These are phyloP conservation scores for Nigrospora sphaerica DNA, from an alignment of 2,329 filamentous ascomycete genomes.

Conservation along the genomic window DNA sequence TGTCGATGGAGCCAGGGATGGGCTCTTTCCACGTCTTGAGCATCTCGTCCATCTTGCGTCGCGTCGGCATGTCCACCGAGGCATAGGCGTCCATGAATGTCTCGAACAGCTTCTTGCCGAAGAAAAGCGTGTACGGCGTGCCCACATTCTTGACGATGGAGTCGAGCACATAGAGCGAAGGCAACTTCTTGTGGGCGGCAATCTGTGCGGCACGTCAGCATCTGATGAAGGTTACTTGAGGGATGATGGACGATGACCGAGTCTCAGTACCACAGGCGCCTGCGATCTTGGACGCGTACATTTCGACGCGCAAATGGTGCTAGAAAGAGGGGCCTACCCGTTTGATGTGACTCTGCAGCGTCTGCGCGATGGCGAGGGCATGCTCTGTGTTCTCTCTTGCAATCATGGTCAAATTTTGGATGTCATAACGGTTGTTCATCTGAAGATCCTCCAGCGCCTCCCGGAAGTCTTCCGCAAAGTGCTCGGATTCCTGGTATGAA, in stretches of 20 bases:
- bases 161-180: conserved; percentile 94
- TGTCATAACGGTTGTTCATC: conserved; percentile 87
- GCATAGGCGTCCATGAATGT: conserved; percentile 97
- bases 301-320: too few relatives aligned
- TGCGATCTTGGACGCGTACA: too few relatives aligned
- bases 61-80: conserved; percentile 73
- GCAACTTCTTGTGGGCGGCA: conserved; percentile 80
- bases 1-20: conserved; percentile 86
- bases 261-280: too few relatives aligned
- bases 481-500: conserved; percentile 55
- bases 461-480: conserved; percentile 92
- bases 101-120: conserved; percentile 82
- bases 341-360: conserved; percentile 87
- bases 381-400: conserved; percentile 96
- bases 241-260: too few relatives aligned
- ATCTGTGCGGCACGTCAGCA: conserved; percentile 54
- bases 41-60: conserved; percentile 94
- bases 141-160: conserved; percentile 98
- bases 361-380: conserved; percentile 85
- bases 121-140: conserved; percentile 92
- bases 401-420: conserved; percentile 94
- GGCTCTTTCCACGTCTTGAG: conserved; percentile 97
- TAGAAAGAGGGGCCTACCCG: conserved; percentile 59
- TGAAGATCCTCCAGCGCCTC: conserved; percentile 88
- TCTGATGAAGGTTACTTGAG: too few relatives aligned